Evolutionary conservation across 2,329 filamentous ascomycete genomes (phyloP).

Genomic region (Ramularia endophylla): DNA sequence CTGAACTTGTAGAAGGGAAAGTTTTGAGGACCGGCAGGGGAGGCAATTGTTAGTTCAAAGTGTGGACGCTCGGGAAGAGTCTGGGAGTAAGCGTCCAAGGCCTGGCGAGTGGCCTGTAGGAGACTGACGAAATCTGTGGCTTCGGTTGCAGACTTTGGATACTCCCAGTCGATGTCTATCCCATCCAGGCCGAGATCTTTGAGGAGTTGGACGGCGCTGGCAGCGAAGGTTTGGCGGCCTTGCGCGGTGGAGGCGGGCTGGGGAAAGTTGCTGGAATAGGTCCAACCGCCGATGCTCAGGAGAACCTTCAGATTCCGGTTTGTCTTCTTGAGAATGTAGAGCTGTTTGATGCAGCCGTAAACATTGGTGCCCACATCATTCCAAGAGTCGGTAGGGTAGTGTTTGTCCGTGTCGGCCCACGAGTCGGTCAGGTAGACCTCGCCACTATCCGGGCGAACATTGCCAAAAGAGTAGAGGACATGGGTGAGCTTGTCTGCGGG

Average conservation of each 20-base stretch:
- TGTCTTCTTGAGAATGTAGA: slow-evolving; percentile 68
- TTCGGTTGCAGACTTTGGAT: slow-evolving; percentile 38
- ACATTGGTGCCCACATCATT: slow-evolving; percentile 61
- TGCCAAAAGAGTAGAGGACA: slow-evolving; percentile 85
- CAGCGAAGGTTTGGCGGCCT: slow-evolving; percentile 61
- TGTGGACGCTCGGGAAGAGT: slow-evolving; percentile 31
- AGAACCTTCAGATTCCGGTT: slow-evolving; percentile 73
- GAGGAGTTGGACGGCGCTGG: slow-evolving; percentile 66
- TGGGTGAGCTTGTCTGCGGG: slow-evolving; percentile 79
- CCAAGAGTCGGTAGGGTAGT: slow-evolving; percentile 63
- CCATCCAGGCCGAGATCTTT: slow-evolving; percentile 68
- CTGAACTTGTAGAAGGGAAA: slow-evolving; percentile 37
- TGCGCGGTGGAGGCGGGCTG: slow-evolving; percentile 57
- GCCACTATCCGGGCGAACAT: slow-evolving; percentile 70
- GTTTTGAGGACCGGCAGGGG: slow-evolving; percentile 39
- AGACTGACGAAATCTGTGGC: slow-evolving; percentile 36
- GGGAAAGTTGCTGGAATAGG: slow-evolving; percentile 71
- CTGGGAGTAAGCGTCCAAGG: slow-evolving; percentile 37
- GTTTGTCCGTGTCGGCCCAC: slow-evolving; percentile 64
- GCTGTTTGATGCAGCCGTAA: slow-evolving; percentile 72
- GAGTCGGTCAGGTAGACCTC: slow-evolving; percentile 69
- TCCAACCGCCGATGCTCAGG: slow-evolving; percentile 79
- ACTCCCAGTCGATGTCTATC: slow-evolving; percentile 47
- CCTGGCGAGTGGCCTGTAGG: slow-evolving; percentile 33
- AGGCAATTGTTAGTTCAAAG: slow-evolving; percentile 42